Percentiles rank a stretch among this genome's conserved stretches.
These are phyloP conservation scores for Alliaria petiolata DNA, from an alignment of 345 rosid species.

Conservation along the genomic window DNA sequence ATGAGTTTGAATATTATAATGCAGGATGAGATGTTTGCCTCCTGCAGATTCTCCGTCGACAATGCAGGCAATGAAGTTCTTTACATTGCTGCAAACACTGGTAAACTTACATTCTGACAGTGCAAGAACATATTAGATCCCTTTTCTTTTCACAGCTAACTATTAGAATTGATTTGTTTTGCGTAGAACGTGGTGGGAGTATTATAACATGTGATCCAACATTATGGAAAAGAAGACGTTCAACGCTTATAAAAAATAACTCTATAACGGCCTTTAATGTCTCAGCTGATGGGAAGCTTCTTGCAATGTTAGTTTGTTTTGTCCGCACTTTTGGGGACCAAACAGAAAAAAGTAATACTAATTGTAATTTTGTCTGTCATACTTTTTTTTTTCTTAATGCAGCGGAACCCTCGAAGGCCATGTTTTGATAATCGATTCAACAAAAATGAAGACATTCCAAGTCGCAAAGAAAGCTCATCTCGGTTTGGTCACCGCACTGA, in stretches of 20 bases:
- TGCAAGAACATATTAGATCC: background rate
- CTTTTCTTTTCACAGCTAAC: background rate
- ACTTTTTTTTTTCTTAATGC: conserved; percentile 15
- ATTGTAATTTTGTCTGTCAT: background rate
- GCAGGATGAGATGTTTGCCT: conserved; percentile 82
- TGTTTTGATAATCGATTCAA: conserved; percentile 50
- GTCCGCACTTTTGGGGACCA: background rate
- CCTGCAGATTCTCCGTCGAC: conserved; percentile 67
- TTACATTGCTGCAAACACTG: conserved; percentile 71
- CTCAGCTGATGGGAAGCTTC: conserved; percentile 75
- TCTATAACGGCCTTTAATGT: conserved; percentile 66
- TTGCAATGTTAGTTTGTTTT: conserved; percentile 51
- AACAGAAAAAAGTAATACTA: background rate
- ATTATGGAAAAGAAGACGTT: conserved; percentile 53
- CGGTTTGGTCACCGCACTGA: conserved; percentile 74
- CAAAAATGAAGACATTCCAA: conserved; percentile 40
- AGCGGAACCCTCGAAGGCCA: conserved; percentile 81
- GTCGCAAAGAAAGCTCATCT: conserved; percentile 71
- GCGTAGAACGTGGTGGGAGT: conserved; percentile 62
- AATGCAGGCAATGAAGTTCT: conserved; percentile 48
- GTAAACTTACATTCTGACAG: conserved; percentile 31
- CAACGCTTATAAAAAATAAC: conserved; percentile 54
- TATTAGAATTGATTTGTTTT: background rate
- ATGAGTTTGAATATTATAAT: conserved; percentile 3
- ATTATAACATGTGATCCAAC: conserved; percentile 69